Evolutionary conservation across 805 yeast genomes (phyloP), one percentile per base, ranked within the genome.

Genomic region (Kazachstania martiniae): DNA sequence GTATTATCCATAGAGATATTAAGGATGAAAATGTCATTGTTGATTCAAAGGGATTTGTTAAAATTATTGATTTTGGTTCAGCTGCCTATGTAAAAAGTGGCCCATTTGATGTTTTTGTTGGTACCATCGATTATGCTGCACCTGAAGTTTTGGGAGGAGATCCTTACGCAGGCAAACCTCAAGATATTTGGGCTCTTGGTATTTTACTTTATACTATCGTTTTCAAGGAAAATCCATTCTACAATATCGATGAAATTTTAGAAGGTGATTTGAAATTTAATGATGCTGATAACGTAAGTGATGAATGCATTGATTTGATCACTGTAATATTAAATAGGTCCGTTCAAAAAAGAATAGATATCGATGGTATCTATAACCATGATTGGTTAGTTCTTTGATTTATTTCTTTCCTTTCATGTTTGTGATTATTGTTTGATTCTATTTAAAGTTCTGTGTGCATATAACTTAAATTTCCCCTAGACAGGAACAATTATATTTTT

Each of bases 121-220:
- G 98, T 3, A 91, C 98, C 0, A 77, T 91, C 27, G 96, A 91
- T 56, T 91, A 89, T 56, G 97, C 97, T 1, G 94, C 97, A 0
- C 98, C 98, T 0, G 98, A 91, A 56, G 95, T 91, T 1, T 63
- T 91, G 22, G 69, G 77, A 32, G 98, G 97, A 2, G 77, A 76
- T 38, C 79, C 87, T 15, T 91, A 89, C 49, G 85, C 75, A 32
- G 98, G 98, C 15, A 79, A 74, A 52, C 89, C 94, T 3, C 98
- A 91, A 56, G 98, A 91, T 58, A 78, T 87, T 2, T 91, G 98
- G 98, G 95, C 97, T 0, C 65, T 89, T 51, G 98, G 98, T 3
- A 82, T 91, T 15, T 62, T 91, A 36, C 62, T 91, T 15, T 91
- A 87, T 59, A 91, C 96, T 0, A 71, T 91, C 49, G 67, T 89